Evolutionary conservation across 176 grass and related monocot genomes (phyloP).

Genomic region (Bonia amplexicaulis): DNA sequence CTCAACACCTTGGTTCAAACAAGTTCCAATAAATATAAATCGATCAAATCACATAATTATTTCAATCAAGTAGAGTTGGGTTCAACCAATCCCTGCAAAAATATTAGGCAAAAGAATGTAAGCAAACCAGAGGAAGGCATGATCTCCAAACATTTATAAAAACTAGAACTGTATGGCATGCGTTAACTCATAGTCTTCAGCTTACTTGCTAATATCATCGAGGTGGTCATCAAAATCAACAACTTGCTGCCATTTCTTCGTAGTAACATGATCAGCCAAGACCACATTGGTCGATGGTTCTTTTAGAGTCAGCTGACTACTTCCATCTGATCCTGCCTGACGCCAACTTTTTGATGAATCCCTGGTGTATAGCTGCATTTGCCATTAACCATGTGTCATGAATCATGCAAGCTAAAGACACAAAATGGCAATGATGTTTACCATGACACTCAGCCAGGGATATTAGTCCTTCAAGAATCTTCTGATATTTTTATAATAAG

Average conservation of each 20-base stretch:
- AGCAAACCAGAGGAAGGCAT: not conserved
- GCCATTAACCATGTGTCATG: not conserved
- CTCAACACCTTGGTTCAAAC: not conserved
- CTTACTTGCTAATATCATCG: conserved; percentile 98
- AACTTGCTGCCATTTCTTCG: conserved; percentile 81
- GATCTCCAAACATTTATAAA: not conserved
- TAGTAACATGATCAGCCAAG: conserved; percentile 73
- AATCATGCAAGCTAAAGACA: conserved; percentile 5
- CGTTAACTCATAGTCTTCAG: not conserved
- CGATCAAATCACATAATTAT: conserved; percentile 6
- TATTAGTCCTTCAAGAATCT: not conserved
- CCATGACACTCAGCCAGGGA: not conserved
- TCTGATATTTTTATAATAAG: not conserved
- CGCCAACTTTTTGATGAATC: conserved; percentile 95
- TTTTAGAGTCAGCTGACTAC: conserved; percentile 68
- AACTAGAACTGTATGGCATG: not conserved
- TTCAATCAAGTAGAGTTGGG: conserved; percentile 62
- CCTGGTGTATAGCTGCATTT: conserved; percentile 78
- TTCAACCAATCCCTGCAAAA: conserved; percentile 93
- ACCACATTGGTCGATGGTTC: conserved; percentile 78
- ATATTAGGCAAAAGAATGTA: not conserved
- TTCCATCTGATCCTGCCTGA: conserved; percentile 78
- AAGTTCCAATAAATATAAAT: conserved; percentile 11
- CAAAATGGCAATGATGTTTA: not conserved
- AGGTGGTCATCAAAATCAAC: conserved; percentile 97